These are phyloP conservation scores for Teratosphaeria viscida DNA, from an alignment of 2,329 filamentous ascomycete species.

Conservation along the genomic window DNA sequence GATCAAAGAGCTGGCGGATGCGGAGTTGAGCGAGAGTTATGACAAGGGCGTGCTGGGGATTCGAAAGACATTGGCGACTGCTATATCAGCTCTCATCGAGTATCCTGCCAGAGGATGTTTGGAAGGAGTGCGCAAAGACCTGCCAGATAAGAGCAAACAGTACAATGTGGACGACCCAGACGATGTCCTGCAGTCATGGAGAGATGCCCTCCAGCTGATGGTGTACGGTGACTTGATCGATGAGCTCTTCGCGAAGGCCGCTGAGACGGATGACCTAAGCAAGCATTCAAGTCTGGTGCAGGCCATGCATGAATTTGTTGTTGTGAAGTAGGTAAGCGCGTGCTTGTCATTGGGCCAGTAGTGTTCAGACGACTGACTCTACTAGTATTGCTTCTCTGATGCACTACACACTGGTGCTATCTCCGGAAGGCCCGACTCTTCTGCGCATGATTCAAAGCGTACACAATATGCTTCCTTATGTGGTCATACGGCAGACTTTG, in stretches of 20 bases:
- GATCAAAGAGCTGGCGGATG: slow-evolving; percentile 52
- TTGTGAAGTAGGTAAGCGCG: slow-evolving; percentile 51
- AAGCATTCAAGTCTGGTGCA: slow-evolving; percentile 52
- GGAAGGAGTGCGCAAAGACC: slow-evolving; percentile 45
- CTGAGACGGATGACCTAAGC: slow-evolving; percentile 52
- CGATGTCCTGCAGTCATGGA: slow-evolving; percentile 55
- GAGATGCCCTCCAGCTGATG: slow-evolving; percentile 53
- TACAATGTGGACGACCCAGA: slow-evolving; percentile 52
- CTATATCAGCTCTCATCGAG: slow-evolving; percentile 58
- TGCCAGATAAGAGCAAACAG: slow-evolving; percentile 21
- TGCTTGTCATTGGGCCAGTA: not conserved
- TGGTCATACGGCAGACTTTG: slow-evolving; percentile 60
- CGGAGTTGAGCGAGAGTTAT: slow-evolving; percentile 68
- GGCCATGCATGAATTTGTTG: slow-evolving; percentile 55
- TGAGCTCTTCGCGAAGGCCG: slow-evolving; percentile 51
- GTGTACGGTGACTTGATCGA: slow-evolving; percentile 61
- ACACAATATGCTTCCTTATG: slow-evolving; percentile 62
- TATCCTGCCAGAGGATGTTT: slow-evolving; percentile 56
- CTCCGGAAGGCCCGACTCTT: slow-evolving; percentile 64
- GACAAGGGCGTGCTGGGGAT: slow-evolving; percentile 67
- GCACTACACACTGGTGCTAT: slow-evolving; percentile 62
- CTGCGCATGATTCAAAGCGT: slow-evolving; percentile 60
- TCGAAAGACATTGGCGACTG: slow-evolving; percentile 64
- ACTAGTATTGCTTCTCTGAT: slow-evolving; percentile 59
- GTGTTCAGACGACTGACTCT: slow-evolving; percentile 2